Base-by-base conservation (phyloP, 2,329 filamentous ascomycete genomes). In the Thermoascus crustaceus region DNA sequence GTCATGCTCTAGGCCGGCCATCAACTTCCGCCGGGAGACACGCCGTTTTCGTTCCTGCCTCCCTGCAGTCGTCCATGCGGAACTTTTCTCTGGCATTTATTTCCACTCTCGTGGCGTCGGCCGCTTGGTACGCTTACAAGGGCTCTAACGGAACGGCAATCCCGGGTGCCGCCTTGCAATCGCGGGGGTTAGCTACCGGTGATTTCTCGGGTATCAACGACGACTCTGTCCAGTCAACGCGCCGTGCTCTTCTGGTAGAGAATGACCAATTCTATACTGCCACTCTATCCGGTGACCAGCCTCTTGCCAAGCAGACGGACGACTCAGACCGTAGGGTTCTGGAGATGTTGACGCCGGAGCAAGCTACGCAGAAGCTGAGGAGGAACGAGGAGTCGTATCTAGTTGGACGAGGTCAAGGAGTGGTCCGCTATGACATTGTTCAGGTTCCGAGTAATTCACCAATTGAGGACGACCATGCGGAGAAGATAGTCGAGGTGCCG, bases 381-480 rank as follows among this genome's bases (percentile, higher is more conserved):
- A 80, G 82, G 57, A 85, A 85, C 54, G 87, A 98, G 64, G 80
- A 94, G 66, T 95, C 88, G 19, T 96, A 88, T 62, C 69, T 87
- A 7, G 85, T 98, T 25, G 86, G 86, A 40, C 73, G 91, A 34
- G 93, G 91, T 9, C 76, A 85, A 57, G 91, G 91, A 23, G 89
- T 98, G 24, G 80, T 94, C 44, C 79, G 91, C 47, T 98, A 98
- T 56, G 91, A 98, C 61, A 71, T 95, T 6, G 87, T 91, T 16
- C 91, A 98, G 61, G 75, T 96, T 41, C 85, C 89, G 7, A 94
- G 86, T 68, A 98, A 98, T 60, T 85, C 94, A 50, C 91, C 91
- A 0, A 98, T 98, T 40, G 91, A 98, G 66, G 91, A 98, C 54
- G 93, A 98, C 55, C 91, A 98, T 56, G 85, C 88, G 34, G 91